Evolutionary conservation across 768 basidiomycete genomes (phyloP), one percentile per base, ranked within the genome.

Genomic region (Tulasnella sp.): DNA sequence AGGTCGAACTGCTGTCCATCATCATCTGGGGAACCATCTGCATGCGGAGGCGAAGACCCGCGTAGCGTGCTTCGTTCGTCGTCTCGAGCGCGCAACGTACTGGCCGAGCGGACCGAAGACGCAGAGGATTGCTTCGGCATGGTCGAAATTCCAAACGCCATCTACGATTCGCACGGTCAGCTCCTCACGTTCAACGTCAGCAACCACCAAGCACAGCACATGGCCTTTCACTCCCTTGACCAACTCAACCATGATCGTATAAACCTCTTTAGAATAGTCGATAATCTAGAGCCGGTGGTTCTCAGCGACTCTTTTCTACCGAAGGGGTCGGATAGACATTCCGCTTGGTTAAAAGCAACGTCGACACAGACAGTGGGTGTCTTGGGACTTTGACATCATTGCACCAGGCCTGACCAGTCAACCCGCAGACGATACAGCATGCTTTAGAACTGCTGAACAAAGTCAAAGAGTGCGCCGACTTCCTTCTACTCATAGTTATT

Each of bases 201-300:
- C 77, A 60, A 60, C 79, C 42, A 54, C 76, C 37, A 2, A 6
- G 37, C 14, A 77, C n/a, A 50, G 40, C 46, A 50, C 54, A 80
- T 80, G 79, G 58, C 69, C 42, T 73, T 46, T n/a, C 69, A 80
- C 8, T 74, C 79, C 28, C 72, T 44, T 20, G 79, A 80, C 34
- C 79, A 80, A 77, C 80, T 80, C 41, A 58, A 64, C 58, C 93
- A 93, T 80, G 92, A 94, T 86, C 89, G 90, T 82, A 90, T 94
- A 18, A 94, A 94, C 85, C 87, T 94, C 12, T 85, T 86, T 14
- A 88, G 92, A 75, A 88, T 94, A 9, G 85, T 94, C 6, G 87
- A 89, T 69, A 85, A 91, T 79, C 88, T 95, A 0, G 92, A 94
- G 80, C 90, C 89, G 83, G 12, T 20, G 72, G 31, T 72, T 88